phyloP scores from a whole-genome alignment of 768 basidiomycete genomes.

The Macrocybe gigantea region DNA sequence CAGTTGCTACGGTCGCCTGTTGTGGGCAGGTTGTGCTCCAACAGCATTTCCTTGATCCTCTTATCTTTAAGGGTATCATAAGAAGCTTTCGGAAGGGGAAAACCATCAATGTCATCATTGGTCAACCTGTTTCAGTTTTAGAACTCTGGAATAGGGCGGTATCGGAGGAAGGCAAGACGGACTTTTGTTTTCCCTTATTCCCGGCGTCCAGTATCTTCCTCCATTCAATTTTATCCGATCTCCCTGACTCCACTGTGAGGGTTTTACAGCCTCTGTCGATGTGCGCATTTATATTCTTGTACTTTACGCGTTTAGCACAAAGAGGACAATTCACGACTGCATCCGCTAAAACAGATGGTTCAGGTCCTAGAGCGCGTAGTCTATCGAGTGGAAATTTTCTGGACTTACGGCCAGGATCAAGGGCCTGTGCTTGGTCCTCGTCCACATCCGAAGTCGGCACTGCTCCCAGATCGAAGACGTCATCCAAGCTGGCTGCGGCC shows the following conservation, averaged over 20 bases:
- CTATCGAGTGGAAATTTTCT: slow-evolving; percentile 1
- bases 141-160: background rate
- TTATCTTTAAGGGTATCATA: slow-evolving; percentile 62
- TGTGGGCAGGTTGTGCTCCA: slow-evolving; percentile 41
- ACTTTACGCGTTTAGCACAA: slow-evolving; percentile 42
- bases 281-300: slow-evolving; percentile 53
- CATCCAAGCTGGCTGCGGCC: background rate
- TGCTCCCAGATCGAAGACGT: slow-evolving; percentile 3
- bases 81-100: slow-evolving; percentile 56
- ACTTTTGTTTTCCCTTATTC: slow-evolving; percentile 40
- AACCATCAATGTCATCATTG: slow-evolving; percentile 25
- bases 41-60: slow-evolving; percentile 50
- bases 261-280: slow-evolving; percentile 57
- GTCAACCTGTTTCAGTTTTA: slow-evolving; percentile 3
- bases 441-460: slow-evolving; percentile 31
- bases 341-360: slow-evolving; percentile 21
- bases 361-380: background rate
- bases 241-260: slow-evolving; percentile 17
- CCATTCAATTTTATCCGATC: slow-evolving; percentile 34
- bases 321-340: slow-evolving; percentile 54
- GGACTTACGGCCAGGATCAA: slow-evolving; percentile 2
- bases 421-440: slow-evolving; percentile 20
- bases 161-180: background rate
- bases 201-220: slow-evolving; percentile 33
- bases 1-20: slow-evolving; percentile 46